These are phyloP conservation scores for Plantago major DNA, from an alignment of 257 asterid species.

Conservation along the genomic window DNA sequence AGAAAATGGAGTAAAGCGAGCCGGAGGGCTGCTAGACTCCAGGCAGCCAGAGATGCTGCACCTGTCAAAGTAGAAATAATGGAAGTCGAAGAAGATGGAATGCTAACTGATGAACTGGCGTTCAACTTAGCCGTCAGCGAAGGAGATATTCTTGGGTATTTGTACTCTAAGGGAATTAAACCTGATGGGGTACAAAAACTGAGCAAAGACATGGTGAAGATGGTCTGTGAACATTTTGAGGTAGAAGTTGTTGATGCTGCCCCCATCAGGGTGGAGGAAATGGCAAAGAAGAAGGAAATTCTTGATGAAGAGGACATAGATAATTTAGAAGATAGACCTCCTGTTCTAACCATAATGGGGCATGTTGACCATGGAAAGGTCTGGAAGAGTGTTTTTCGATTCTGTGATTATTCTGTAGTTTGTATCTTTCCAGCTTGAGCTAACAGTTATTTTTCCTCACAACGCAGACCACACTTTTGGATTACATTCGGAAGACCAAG, in stretches of 20 bases:
- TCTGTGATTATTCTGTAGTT: not conserved
- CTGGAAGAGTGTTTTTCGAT: constrained; percentile 12
- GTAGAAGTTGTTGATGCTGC: constrained; percentile 92
- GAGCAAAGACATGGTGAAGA: constrained; percentile 94
- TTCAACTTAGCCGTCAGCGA: constrained; percentile 77
- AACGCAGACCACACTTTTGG: constrained; percentile 91
- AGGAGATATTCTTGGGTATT: constrained; percentile 83
- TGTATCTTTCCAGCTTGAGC: constrained; percentile 19
- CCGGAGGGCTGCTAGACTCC: constrained; percentile 89
- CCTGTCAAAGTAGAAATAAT: constrained; percentile 84
- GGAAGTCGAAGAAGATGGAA: constrained; percentile 94
- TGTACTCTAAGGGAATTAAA: constrained; percentile 80
- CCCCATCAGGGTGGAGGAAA: constrained; percentile 65
- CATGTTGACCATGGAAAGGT: constrained; percentile 99
- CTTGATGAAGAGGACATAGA: constrained; percentile 85
- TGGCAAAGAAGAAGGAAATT: constrained; percentile 89
- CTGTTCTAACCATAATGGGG: constrained; percentile 96
- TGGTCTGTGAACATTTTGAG: constrained; percentile 80
- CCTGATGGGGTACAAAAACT: constrained; percentile 95
- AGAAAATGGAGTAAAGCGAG: constrained; percentile 98
- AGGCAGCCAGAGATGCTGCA: constrained; percentile 90
- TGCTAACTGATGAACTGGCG: constrained; percentile 88
- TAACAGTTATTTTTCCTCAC: constrained; percentile 23
- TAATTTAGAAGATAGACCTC: constrained; percentile 81
- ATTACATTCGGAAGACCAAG: constrained; percentile 81